These are phyloP conservation scores for Globomyces pollinis-pini DNA, from an alignment of 192 early-diverging fungal genomes.

Conservation along the genomic window DNA sequence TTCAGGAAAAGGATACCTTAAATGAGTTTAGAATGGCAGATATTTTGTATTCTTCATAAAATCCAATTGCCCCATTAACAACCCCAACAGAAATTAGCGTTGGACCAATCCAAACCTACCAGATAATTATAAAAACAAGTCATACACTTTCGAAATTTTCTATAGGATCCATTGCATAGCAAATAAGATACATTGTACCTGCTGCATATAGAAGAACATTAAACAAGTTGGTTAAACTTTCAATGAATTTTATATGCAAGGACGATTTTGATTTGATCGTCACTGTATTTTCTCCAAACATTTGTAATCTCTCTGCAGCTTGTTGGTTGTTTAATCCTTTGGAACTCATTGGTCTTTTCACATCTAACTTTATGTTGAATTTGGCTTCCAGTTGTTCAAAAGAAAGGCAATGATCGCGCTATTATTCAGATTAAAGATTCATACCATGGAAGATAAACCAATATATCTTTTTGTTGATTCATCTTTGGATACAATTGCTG, in stretches of 20 bases:
- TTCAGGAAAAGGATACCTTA: conserved; percentile 14
- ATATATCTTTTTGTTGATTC: neutral
- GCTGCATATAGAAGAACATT: conserved; percentile 80
- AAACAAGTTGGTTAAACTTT: conserved; percentile 74
- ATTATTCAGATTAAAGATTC: neutral
- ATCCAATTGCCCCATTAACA: conserved; percentile 48
- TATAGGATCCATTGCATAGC: conserved; percentile 63
- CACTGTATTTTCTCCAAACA: conserved; percentile 55
- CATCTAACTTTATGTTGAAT: neutral
- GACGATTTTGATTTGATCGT: conserved; percentile 67
- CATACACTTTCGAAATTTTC: conserved; percentile 70
- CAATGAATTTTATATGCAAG: conserved; percentile 60
- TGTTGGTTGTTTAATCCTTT: neutral
- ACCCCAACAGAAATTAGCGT: conserved; percentile 44
- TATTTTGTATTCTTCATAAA: conserved; percentile 53
- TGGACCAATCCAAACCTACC: conserved; percentile 27
- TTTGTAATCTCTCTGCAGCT: neutral
- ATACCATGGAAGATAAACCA: neutral
- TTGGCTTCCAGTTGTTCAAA: neutral
- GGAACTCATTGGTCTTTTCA: neutral
- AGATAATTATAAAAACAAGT: neutral
- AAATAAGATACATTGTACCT: conserved; percentile 69
- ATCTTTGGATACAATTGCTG: neutral
- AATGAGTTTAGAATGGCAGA: conserved; percentile 73
- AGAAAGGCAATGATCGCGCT: neutral